Base-by-base conservation (phyloP, 2,329 filamentous ascomycete species). In the Penicillium sp. region DNA sequence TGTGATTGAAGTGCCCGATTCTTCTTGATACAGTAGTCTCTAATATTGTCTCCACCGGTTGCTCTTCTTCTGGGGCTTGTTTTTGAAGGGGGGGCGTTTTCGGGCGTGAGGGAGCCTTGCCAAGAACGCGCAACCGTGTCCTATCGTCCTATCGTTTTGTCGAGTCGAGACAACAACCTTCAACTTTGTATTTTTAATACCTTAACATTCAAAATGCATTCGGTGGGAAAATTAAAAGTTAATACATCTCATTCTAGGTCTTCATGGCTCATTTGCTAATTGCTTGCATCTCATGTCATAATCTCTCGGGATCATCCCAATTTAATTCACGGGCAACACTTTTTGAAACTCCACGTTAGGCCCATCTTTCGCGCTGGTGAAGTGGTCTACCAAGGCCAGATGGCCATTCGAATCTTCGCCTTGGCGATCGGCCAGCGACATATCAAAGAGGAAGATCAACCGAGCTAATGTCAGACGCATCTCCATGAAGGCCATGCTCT, bases 401-500 rank as follows among this genome's bases (percentile, higher is more conserved):
- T 77, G 75, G 1, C 75, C 75, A 3, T 62, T 62, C 11, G 65
- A 70, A 57, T 77, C 75, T 48, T 78, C 75, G 2, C 75, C 75
- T 10, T 63, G 58, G 4, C 68, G 68, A 58, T 78, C 74, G 0
- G 71, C 75, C 58, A 75, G 55, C 38, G 72, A 70, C 61, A 79
- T 71, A 58, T 79, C 78, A 68, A 77, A 78, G 22, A 75, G 66
- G 65, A 76, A 79, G 37, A 79, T 60, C 59, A 79, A 54, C 33
- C 71, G 70, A 14, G 77, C 77, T 46, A 79, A 58, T 7, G 76
- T 76, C 54, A 78, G 57, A n/a, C 70, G 69, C 70, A 80, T 73
- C 61, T 80, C 78, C 70, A 78, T 75, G 52, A 78, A 73, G 2
- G 78, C 78, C 74, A 80, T 73, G 42, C 73, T 73, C 66, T 80